Evolutionary conservation across 2,329 filamentous ascomycete species (phyloP), one percentile per base, ranked within the genome.

Genomic region (Nannizzia gypsea): DNA sequence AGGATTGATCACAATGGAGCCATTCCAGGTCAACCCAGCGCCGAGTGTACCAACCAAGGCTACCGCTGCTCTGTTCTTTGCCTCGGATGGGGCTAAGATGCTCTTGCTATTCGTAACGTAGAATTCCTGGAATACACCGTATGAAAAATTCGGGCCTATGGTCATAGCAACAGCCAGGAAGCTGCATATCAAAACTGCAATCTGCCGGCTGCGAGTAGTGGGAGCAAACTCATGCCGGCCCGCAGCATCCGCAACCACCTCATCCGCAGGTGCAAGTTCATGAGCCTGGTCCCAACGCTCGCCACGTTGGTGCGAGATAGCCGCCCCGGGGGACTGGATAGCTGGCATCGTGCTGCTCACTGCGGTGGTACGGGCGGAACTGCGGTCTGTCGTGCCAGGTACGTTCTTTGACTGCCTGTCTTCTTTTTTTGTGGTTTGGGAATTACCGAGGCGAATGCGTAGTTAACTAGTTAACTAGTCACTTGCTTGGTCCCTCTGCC

Each of bases 31-130:
- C 40, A 80, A 66, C 0, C 78, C 78, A 17, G 73, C 73, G 50
- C 75, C 77, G 6, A 80, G 66, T 0, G 78, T 80, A 44, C 78
- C 77, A 3, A 80, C 73, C 65, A 80, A 79, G 4, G 76, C 74
- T 17, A 80, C 68, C 46, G 78, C 64, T 0, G 78, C 77, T 13
- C 72, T 74, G n/a, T 73, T 68, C 1, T 67, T 65, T 3, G 68
- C 64, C 15, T 73, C 70, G 1, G 67, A 61, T 5, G 67, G 67
- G 1, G 65, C 65, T 13, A 79, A 69, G n/a, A 79, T 65, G 6
- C 73, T 68, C 62, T 77, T 73, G 34, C 62, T 63, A 0, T 70
- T 58, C 17, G 64, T 22, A 55, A 76, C 73, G 63, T 80, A 80
- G 64, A 77, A 78, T 55, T 75, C 70, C 63, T 79, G 77, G 58